A percentile compares a stretch with the other conserved stretches of the same genome.
phyloP scores from a whole-genome alignment of 2,329 filamentous ascomycete genomes.

The Dactylellina haptotyla region DNA sequence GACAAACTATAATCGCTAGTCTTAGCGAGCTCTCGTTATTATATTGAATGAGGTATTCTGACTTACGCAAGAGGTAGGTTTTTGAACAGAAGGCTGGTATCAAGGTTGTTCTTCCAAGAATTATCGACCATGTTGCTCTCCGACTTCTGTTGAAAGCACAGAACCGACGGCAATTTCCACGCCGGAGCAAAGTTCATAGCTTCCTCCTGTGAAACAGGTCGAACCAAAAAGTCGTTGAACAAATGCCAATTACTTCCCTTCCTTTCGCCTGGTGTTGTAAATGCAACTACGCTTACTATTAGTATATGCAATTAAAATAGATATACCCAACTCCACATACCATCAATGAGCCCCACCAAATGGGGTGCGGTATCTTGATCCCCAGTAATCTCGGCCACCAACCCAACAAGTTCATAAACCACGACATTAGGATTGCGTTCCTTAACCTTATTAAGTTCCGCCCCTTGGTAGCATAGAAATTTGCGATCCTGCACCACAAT shows the following conservation, averaged over 20 bases:
- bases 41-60: slow-evolving; percentile 56
- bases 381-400: slow-evolving; percentile 89
- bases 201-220: slow-evolving; percentile 80
- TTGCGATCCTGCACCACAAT: slow-evolving; percentile 90
- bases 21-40: slow-evolving; percentile 60
- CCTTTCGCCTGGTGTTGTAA: slow-evolving; percentile 71
- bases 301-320: slow-evolving; percentile 9
- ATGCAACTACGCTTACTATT: slow-evolving; percentile 66
- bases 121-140: slow-evolving; percentile 84
- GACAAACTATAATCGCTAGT: slow-evolving; percentile 60
- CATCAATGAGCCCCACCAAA: slow-evolving; percentile 89
- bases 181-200: slow-evolving; percentile 86
- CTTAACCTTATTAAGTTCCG: slow-evolving; percentile 82
- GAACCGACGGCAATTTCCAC: slow-evolving; percentile 91
- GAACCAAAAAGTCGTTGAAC: slow-evolving; percentile 96
- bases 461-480: slow-evolving; percentile 92
- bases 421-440: slow-evolving; percentile 78
- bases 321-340: slow-evolving; percentile 62
- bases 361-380: slow-evolving; percentile 87
- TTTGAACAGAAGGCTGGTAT: slow-evolving; percentile 84
- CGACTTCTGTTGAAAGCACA: slow-evolving; percentile 84
- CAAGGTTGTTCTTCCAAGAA: slow-evolving; percentile 83
- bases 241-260: slow-evolving; percentile 84
- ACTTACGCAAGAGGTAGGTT: slow-evolving; percentile 63
- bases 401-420: slow-evolving; percentile 89